Conservation (phyloP, 805 yeast genomes). For the Candida multigemmis region DNA sequence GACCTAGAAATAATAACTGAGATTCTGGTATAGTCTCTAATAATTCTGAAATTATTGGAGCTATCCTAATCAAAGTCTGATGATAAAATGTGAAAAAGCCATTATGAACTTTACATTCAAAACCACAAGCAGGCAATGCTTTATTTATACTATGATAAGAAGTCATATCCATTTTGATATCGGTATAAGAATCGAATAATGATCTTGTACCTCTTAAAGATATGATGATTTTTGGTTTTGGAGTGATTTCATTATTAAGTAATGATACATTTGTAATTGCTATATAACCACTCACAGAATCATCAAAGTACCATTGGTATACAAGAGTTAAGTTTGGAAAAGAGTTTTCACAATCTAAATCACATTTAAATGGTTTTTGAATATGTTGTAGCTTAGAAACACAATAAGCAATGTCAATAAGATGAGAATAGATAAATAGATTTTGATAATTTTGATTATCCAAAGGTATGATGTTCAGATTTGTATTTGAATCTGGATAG, state of each 20-base stretch:
- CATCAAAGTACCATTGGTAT: constrained; percentile 32
- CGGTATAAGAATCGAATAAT: constrained; percentile 27
- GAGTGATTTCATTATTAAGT: constrained; percentile 2
- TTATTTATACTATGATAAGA: constrained; percentile 13
- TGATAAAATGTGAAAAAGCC: constrained; percentile 25
- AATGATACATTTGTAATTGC: constrained; percentile 16
- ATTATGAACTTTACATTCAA: constrained; percentile 27
- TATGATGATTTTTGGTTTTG: constrained; percentile 19
- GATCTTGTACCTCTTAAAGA: constrained; percentile 37
- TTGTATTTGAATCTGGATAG: too few relatives aligned
- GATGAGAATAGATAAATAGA: constrained; percentile 29
- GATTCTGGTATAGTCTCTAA: constrained; percentile 8
- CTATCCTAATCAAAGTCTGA: constrained; percentile 17
- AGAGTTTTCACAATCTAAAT: constrained; percentile 19
- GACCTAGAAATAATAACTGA: constrained; percentile 17
- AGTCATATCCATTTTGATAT: constrained; percentile 27
- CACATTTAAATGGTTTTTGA: constrained; percentile 30
- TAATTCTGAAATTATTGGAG: constrained; percentile 12
- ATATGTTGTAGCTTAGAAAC: constrained; percentile 19
- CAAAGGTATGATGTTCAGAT: too few relatives aligned
- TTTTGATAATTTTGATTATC: constrained; percentile 15
- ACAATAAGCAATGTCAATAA: constrained; percentile 36
- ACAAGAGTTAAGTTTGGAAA: constrained; percentile 29
- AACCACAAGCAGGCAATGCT: constrained; percentile 17
- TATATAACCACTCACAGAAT: constrained; percentile 30